Conservation (phyloP, 2,329 filamentous ascomycete genomes). For the Catunica adiposa region DNA sequence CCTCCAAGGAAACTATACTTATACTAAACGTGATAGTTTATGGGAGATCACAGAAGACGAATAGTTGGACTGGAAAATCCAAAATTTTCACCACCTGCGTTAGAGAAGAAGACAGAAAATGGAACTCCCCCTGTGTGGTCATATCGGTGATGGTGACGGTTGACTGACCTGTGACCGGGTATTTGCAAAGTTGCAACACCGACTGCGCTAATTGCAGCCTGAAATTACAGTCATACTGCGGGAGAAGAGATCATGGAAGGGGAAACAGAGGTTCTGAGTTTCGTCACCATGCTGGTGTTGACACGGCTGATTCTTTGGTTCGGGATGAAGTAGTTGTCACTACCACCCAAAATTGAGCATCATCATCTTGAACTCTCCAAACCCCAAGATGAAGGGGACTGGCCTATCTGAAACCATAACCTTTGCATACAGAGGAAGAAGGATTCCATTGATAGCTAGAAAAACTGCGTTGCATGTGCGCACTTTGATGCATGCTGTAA, state of each 20-base stretch:
- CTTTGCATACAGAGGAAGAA: neutral
- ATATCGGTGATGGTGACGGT: neutral
- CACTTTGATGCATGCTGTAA: constrained; percentile 1
- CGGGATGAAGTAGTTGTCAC: no score
- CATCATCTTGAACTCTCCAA: no score
- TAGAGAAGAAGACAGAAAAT: neutral
- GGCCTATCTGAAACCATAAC: neutral
- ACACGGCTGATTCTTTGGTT: no score
- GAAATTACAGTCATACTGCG: neutral
- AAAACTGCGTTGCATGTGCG: neutral
- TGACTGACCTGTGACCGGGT: neutral
- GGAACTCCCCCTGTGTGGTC: neutral
- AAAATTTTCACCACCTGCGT: no score
- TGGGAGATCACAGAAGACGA: no score
- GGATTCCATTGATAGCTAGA: neutral
- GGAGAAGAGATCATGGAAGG: no score
- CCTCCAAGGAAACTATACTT: no score
- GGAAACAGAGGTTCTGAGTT: no score
- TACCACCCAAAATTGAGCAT: no score
- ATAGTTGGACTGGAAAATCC: no score
- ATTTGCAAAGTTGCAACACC: neutral
- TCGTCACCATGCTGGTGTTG: no score
- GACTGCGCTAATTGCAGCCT: neutral
- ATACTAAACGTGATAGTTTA: no score
- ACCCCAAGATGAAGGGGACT: neutral